These are phyloP conservation scores for Extremus antarcticus DNA, from an alignment of 495 filamentous ascomycete species.

Conservation along the genomic window DNA sequence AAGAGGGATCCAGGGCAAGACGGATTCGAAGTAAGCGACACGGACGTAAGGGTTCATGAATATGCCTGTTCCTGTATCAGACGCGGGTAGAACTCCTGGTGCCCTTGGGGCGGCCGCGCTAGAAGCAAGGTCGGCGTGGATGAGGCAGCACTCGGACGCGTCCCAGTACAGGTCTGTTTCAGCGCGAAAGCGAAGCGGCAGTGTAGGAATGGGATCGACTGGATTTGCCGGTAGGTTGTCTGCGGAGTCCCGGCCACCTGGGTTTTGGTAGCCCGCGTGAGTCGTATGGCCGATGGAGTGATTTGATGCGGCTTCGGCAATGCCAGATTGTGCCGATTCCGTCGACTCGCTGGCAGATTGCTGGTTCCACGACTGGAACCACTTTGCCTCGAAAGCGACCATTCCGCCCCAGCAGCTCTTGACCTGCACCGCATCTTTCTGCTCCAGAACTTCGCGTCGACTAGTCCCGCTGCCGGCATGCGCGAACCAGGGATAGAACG, in stretches of 20 bases:
- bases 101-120: too few relatives aligned
- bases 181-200: slow-evolving; percentile 49
- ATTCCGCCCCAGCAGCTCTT: slow-evolving; percentile 76
- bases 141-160: slow-evolving; percentile 62
- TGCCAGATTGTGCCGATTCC: background rate
- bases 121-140: slow-evolving; percentile 25
- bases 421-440: slow-evolving; percentile 59
- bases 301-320: too few relatives aligned
- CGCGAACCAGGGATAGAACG: slow-evolving; percentile 67
- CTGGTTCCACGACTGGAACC: slow-evolving; percentile 37
- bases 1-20: slow-evolving; percentile 23
- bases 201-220: background rate
- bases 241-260: background rate
- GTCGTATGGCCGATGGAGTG: too few relatives aligned
- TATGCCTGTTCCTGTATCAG: slow-evolving; percentile 19
- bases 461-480: slow-evolving; percentile 44
- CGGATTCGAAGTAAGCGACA: slow-evolving; percentile 22
- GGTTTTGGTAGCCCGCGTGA: background rate
- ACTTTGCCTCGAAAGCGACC: slow-evolving; percentile 63
- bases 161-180: slow-evolving; percentile 61
- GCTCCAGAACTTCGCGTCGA: slow-evolving; percentile 48
- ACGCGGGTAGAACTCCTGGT: too few relatives aligned
- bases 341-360: background rate
- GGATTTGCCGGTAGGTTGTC: background rate
- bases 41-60: slow-evolving; percentile 32